phyloP scores from a whole-genome alignment of 192 early-diverging fungal species.

The Chytriomyces sp. region DNA sequence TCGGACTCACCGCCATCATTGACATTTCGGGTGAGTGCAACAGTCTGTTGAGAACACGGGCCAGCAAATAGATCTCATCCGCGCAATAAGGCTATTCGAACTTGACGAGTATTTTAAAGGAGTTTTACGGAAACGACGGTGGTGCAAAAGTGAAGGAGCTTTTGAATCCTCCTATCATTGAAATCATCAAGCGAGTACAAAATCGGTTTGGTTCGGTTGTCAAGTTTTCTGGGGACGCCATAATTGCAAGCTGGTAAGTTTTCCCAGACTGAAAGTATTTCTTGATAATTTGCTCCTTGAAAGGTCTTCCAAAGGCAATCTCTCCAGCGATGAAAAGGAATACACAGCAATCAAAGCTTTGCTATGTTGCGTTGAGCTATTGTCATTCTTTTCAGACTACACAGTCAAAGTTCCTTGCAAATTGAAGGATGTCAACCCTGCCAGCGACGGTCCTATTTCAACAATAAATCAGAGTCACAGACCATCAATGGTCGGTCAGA shows the following conservation, averaged over 20 bases:
- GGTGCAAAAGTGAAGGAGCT: slow-evolving; percentile 30
- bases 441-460: too few relatives aligned
- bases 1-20: slow-evolving; percentile 27
- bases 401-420: slow-evolving; percentile 9
- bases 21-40: slow-evolving; percentile 19
- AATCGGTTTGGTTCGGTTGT: slow-evolving; percentile 25
- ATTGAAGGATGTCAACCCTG: background rate
- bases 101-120: slow-evolving; percentile 15
- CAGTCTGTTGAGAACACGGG: too few relatives aligned
- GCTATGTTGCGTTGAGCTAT: slow-evolving; percentile 17
- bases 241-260: slow-evolving; percentile 24
- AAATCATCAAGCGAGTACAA: slow-evolving; percentile 27
- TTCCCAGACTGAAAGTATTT: background rate
- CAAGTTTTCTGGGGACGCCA: slow-evolving; percentile 32
- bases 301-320: background rate
- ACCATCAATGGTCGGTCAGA: too few relatives aligned
- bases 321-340: slow-evolving; percentile 6
- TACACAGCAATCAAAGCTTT: background rate
- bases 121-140: slow-evolving; percentile 24
- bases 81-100: slow-evolving; percentile 15
- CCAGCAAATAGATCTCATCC: background rate
- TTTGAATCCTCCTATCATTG: slow-evolving; percentile 30
- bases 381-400: slow-evolving; percentile 27
- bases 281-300: background rate
- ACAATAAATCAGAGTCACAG: too few relatives aligned